These are phyloP conservation scores for Yamadazyma aaseri DNA, from an alignment of 1,139 yeast species.

Conservation along the genomic window DNA sequence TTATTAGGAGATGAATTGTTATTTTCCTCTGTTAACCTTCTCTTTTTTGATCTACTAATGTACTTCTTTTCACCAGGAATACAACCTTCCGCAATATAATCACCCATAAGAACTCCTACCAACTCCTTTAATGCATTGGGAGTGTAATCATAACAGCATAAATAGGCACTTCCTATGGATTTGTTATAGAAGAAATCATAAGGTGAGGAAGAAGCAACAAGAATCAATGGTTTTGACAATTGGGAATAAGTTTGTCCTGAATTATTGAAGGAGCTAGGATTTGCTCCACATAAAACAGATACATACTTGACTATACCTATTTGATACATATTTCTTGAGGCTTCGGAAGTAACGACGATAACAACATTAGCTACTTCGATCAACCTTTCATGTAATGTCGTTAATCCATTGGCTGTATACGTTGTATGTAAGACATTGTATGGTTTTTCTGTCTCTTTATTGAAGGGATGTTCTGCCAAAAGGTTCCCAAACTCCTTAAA, in stretches of 20 bases:
- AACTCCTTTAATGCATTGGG: constrained; percentile 48
- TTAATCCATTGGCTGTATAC: constrained; percentile 65
- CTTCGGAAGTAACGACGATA: constrained; percentile 61
- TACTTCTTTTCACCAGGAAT: constrained; percentile 55
- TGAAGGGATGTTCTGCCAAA: constrained; percentile 35
- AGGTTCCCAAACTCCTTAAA: constrained; percentile 50
- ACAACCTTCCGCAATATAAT: constrained; percentile 49
- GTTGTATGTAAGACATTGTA: constrained; percentile 60
- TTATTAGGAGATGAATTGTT: constrained; percentile 9
- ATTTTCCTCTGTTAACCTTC: constrained; percentile 16
- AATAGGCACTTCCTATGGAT: constrained; percentile 55
- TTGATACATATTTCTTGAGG: constrained; percentile 63
- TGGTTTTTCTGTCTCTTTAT: constrained; percentile 19
- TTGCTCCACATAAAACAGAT: constrained; percentile 52
- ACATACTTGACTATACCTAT: constrained; percentile 63
- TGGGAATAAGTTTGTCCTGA: constrained; percentile 21
- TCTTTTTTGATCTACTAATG: constrained; percentile 25
- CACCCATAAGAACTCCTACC: constrained; percentile 57
- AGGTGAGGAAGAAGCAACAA: constrained; percentile 65
- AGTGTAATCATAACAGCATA: constrained; percentile 65
- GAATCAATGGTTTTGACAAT: constrained; percentile 51
- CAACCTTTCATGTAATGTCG: constrained; percentile 55
- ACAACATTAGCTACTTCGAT: constrained; percentile 57
- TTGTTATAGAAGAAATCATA: constrained; percentile 60
- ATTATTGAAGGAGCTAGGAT: constrained; percentile 35